Evolutionary conservation across 495 filamentous ascomycete genomes (phyloP).

Genomic region (Hypoxylon rickii): DNA sequence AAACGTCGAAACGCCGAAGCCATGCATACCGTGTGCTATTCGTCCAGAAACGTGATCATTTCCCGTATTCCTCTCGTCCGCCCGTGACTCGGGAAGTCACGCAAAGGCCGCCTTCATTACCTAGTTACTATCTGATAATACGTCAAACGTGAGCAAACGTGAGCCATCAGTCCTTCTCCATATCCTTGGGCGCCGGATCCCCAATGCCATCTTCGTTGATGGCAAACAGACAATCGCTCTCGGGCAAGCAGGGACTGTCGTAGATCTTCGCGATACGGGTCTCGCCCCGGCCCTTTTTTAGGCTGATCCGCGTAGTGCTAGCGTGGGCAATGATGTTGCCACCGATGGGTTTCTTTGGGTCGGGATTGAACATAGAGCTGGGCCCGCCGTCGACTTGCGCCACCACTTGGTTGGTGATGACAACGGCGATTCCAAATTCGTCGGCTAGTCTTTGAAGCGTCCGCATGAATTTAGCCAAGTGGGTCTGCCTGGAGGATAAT

Average conservation of each 20-base stretch:
- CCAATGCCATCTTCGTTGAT: conserved; percentile 97
- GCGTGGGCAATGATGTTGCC: conserved; percentile 99
- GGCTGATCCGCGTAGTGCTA: conserved; percentile 83
- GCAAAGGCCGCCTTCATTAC: no score
- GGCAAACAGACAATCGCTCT: conserved; percentile 94
- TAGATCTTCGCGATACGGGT: conserved; percentile 98
- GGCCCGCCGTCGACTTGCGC: conserved; percentile 97
- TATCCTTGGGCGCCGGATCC: conserved; percentile 92
- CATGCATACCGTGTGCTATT: conserved; percentile 27
- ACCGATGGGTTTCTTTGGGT: conserved; percentile 98
- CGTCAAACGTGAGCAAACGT: no score
- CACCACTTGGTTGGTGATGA: conserved; percentile 98
- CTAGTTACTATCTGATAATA: no score
- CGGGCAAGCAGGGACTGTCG: conserved; percentile 94
- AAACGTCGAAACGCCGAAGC: conserved; percentile 34
- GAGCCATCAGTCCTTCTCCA: conserved; percentile 67
- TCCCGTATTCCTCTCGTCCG: conserved; percentile 16
- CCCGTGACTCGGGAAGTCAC: background rate
- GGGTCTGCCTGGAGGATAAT: conserved; percentile 83
- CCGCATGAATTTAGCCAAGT: conserved; percentile 97
- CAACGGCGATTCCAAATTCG: conserved; percentile 97
- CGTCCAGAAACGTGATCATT: conserved; percentile 14
- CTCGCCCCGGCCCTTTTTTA: conserved; percentile 95
- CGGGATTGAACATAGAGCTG: conserved; percentile 96
- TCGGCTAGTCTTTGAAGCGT: conserved; percentile 92